These are phyloP conservation scores for sunflower (Helianthus annuus) DNA, from an alignment of 129 eudicot genomes.

Conservation along the genomic window HanXRQr2.0-SUNRISE NC_035445.2:136881489-136881988, in stretches of 20 bases:
- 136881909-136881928: slow-evolving; percentile 26
- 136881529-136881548: slow-evolving; percentile 53
- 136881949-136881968: too few relatives aligned
- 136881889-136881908: slow-evolving; percentile 21
- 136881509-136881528: slow-evolving; percentile 73
- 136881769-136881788: background rate
- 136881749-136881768: background rate
- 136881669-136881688: background rate
- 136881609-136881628: slow-evolving; percentile 75
- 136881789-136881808: background rate
- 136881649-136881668: slow-evolving; percentile 30
- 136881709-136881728: slow-evolving; percentile 31
- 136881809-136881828: slow-evolving; percentile 34
- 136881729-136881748: background rate
- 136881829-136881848: slow-evolving; percentile 34
- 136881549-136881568: slow-evolving; percentile 61
- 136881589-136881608: slow-evolving; percentile 62
- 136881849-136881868: slow-evolving; percentile 10
- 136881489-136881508: slow-evolving; percentile 83
- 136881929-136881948: too few relatives aligned
- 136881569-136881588: slow-evolving; percentile 52
- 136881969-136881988: too few relatives aligned
- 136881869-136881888: slow-evolving; percentile 7
- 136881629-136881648: slow-evolving; percentile 61
- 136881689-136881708: slow-evolving; percentile 11